phyloP scores from a whole-genome alignment of 495 filamentous ascomycete species.

The Immersiella caudata region DNA sequence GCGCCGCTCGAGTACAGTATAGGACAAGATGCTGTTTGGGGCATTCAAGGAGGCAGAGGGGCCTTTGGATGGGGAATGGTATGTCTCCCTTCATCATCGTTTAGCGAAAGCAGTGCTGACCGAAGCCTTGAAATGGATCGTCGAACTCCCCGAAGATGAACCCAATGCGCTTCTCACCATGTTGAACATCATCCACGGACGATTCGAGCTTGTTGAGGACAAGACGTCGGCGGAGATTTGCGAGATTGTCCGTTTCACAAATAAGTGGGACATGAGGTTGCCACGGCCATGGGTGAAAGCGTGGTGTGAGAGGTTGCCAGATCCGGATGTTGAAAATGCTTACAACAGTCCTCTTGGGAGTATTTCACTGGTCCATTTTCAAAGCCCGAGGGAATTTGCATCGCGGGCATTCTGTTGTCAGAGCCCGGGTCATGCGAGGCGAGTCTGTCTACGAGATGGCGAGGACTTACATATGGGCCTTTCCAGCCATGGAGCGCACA shows the following conservation, averaged over 20 bases:
- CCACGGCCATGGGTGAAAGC: slow-evolving; percentile 2
- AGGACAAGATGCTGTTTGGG: not conserved
- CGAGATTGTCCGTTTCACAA: not conserved
- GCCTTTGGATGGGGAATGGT: not conserved
- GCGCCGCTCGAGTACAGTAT: not conserved
- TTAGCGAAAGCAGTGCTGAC: too few relatives aligned
- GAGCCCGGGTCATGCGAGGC: too few relatives aligned
- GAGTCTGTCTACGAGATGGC: too few relatives aligned
- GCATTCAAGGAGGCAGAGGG: not conserved
- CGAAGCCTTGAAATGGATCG: not conserved
- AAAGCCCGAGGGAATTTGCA: too few relatives aligned
- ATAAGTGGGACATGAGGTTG: not conserved
- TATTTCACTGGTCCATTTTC: too few relatives aligned
- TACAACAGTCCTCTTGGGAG: too few relatives aligned
- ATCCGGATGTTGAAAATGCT: too few relatives aligned
- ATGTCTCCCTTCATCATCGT: too few relatives aligned
- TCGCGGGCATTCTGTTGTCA: too few relatives aligned
- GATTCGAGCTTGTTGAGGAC: not conserved
- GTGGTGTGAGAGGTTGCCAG: too few relatives aligned
- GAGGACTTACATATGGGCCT: too few relatives aligned
- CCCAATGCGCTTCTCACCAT: not conserved
- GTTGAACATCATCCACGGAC: not conserved
- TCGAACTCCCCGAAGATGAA: not conserved
- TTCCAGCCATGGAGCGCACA: too few relatives aligned
- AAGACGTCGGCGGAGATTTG: not conserved